Conservation (phyloP, 2,329 filamentous ascomycete genomes). For the Claviceps capensis region DNA sequence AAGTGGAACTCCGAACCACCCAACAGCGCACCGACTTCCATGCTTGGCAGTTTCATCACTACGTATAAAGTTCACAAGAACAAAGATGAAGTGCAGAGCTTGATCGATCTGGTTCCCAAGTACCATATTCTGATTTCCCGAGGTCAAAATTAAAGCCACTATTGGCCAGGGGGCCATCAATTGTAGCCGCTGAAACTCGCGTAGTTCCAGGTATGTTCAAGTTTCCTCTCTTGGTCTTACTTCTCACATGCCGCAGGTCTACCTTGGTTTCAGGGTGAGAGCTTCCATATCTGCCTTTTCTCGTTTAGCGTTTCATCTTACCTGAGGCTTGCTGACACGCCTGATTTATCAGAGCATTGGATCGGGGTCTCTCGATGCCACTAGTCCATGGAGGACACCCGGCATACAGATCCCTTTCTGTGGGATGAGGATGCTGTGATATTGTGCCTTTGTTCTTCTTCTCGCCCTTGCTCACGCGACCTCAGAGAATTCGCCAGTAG, state of each 20-base stretch:
- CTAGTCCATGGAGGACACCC: conserved; percentile 14
- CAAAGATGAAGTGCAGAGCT: neutral
- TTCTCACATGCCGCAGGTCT: neutral
- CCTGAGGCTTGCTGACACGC: neutral
- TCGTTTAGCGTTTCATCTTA: neutral
- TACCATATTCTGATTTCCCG: neutral
- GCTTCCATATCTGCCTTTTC: neutral
- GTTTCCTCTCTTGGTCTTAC: neutral
- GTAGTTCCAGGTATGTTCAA: neutral
- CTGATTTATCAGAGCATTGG: neutral
- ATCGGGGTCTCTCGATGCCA: neutral
- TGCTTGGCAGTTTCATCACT: neutral
- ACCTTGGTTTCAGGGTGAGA: neutral
- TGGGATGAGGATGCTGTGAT: conserved; percentile 61
- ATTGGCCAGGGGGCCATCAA: neutral
- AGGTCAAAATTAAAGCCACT: neutral
- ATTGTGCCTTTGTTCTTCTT: conserved; percentile 45
- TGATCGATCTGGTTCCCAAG: neutral
- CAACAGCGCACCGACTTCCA: neutral
- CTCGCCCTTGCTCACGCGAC: conserved; percentile 37
- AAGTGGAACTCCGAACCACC: neutral
- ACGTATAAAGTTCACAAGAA: neutral
- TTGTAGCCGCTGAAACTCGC: neutral
- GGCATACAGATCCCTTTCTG: conserved; percentile 50
- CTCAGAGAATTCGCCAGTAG: conserved; percentile 34